Percentiles rank a stretch among this genome's conserved stretches.
Evolutionary conservation across 352 stramenopile species (phyloP).

Genomic region (Blastocystis sp.): DNA sequence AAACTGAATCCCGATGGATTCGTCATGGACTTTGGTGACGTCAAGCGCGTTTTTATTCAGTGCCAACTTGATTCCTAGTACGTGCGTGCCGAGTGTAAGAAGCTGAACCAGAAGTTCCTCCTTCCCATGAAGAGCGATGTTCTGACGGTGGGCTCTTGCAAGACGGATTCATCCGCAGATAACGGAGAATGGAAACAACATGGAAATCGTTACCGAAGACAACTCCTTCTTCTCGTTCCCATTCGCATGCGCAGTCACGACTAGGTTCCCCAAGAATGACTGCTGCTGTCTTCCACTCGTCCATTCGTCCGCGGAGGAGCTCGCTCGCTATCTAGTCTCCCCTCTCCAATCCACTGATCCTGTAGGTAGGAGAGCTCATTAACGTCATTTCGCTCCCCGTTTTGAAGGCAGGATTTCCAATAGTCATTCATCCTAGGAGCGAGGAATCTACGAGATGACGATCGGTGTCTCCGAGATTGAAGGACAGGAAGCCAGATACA

Average conservation of each 20-base stretch:
- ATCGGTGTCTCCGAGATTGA: conserved; percentile 32
- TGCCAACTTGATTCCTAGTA: not conserved
- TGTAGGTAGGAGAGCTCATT: conserved; percentile 37
- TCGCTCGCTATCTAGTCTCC: conserved; percentile 7
- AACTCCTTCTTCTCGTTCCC: not conserved
- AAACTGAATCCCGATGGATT: conserved; percentile 40
- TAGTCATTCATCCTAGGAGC: not conserved
- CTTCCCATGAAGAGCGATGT: conserved; percentile 53
- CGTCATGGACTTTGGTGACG: conserved; percentile 53
- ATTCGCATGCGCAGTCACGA: not conserved
- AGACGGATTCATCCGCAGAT: not conserved
- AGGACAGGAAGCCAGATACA: conserved; percentile 24
- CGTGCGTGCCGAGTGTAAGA: conserved; percentile 14
- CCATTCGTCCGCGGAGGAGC: conserved; percentile 41
- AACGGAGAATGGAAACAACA: conserved; percentile 21
- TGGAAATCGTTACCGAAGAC: conserved; percentile 27
- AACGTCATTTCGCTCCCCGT: not conserved
- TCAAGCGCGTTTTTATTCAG: not conserved
- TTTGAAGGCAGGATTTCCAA: not conserved
- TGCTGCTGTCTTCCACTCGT: conserved; percentile 47
- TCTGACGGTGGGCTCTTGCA: not conserved
- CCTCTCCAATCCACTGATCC: not conserved
- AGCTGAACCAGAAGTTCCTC: conserved; percentile 50
- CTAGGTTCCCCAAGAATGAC: conserved; percentile 29
- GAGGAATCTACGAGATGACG: conserved; percentile 39